Evolutionary conservation across 345 rosid species (phyloP).

Genomic region (Populus davidiana): DNA sequence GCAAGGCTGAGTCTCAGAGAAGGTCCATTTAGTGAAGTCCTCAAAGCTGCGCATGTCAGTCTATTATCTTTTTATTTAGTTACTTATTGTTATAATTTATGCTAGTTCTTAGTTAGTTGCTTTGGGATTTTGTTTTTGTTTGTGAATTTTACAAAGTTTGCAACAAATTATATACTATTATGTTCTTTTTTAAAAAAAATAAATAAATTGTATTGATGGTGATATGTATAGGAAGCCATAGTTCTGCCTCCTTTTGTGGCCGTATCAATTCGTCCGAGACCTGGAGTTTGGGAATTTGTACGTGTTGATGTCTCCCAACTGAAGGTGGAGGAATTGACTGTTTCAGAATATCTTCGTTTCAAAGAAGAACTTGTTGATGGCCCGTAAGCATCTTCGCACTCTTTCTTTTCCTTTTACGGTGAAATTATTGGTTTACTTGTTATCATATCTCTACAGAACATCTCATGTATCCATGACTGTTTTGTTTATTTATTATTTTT

Average conservation of each 20-base stretch:
- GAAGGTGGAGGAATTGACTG: constrained; percentile 74
- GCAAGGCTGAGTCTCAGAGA: constrained; percentile 42
- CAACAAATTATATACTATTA: no score
- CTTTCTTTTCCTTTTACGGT: background rate
- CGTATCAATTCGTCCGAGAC: constrained; percentile 90
- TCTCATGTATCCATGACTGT: no score
- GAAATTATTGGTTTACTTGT: background rate
- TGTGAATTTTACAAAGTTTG: background rate
- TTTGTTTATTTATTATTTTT: no score
- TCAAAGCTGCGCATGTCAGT: constrained; percentile 69
- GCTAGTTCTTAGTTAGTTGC: background rate
- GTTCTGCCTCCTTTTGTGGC: constrained; percentile 92
- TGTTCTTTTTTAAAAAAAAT: background rate
- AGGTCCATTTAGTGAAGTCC: constrained; percentile 74
- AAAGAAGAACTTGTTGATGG: constrained; percentile 92
- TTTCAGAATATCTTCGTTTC: constrained; percentile 80
- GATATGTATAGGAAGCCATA: constrained; percentile 70
- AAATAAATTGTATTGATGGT: constrained; percentile 1
- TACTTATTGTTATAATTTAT: background rate
- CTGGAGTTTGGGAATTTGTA: constrained; percentile 97
- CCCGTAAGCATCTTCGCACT: constrained; percentile 36
- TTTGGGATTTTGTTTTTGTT: background rate
- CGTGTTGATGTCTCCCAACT: constrained; percentile 85
- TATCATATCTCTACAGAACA: background rate
- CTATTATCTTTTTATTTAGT: background rate